Percentiles rank a stretch among this genome's conserved stretches.
Evolutionary conservation across 371 early-diverging fungal species (phyloP).

Genomic region (Mucor irregularis): DNA sequence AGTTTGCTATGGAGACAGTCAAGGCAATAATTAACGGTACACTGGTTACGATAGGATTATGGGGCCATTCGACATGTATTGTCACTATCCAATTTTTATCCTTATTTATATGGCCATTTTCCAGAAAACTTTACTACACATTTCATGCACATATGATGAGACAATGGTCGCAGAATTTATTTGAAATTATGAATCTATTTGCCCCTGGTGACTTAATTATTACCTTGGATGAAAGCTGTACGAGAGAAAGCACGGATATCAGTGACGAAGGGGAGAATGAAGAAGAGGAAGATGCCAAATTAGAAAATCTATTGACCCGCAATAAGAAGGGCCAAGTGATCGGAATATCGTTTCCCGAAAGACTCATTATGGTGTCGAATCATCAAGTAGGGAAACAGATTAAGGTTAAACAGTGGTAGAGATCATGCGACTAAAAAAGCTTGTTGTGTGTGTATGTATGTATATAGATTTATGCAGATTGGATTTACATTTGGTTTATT

Average conservation of each 20-base stretch:
- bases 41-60: constrained; percentile 10
- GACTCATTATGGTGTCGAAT: constrained; percentile 69
- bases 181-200: constrained; percentile 62
- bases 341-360: constrained; percentile 49
- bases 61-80: constrained; percentile 15
- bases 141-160: constrained; percentile 55
- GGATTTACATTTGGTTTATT: constrained; percentile 86
- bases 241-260: constrained; percentile 36
- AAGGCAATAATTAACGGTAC: constrained; percentile 12
- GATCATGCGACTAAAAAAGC: no score
- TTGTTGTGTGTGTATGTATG: not conserved
- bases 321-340: constrained; percentile 30
- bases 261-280: constrained; percentile 47
- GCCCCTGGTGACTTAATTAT: constrained; percentile 64
- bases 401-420: no score
- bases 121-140: constrained; percentile 37
- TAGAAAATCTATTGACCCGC: constrained; percentile 28
- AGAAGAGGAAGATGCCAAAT: constrained; percentile 7
- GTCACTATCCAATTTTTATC: constrained; percentile 27
- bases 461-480: constrained; percentile 78
- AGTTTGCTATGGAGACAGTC: constrained; percentile 14
- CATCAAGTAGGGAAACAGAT: constrained; percentile 60
- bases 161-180: constrained; percentile 63
- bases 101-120: constrained; percentile 36
- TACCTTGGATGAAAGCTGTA: constrained; percentile 53